A percentile compares a stretch with the other conserved stretches of the same genome.
phyloP scores from a whole-genome alignment of 2,329 filamentous ascomycete species.

The Hymenoscyphus fraxineus region DNA sequence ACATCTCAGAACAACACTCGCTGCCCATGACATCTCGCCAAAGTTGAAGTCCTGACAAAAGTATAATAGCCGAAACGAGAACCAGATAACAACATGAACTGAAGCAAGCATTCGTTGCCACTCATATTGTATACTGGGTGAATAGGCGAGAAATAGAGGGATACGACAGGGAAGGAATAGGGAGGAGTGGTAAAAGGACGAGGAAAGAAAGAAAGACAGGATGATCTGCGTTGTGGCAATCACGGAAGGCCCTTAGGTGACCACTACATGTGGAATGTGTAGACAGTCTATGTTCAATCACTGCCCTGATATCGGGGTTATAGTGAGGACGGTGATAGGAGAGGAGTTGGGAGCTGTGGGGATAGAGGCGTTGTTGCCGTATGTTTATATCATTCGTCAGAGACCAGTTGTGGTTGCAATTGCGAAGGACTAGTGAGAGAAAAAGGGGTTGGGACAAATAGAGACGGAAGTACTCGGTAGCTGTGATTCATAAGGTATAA shows the following conservation, averaged over 20 bases:
- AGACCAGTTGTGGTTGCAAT: background rate
- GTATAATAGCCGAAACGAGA: no score
- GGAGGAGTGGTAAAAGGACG: background rate
- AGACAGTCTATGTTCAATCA: conserved; percentile 27
- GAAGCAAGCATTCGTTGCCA: no score
- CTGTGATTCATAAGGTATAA: no score
- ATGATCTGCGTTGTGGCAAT: conserved; percentile 19
- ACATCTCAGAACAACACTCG: no score
- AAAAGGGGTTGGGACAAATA: background rate
- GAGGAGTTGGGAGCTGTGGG: conserved; percentile 14
- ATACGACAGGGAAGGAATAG: no score
- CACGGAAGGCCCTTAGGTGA: conserved; percentile 19
- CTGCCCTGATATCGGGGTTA: conserved; percentile 21
- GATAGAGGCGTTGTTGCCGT: conserved; percentile 21
- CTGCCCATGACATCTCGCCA: no score
- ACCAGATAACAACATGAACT: no score
- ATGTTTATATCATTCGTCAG: conserved; percentile 15
- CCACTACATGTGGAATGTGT: conserved; percentile 26
- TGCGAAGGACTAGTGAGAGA: background rate
- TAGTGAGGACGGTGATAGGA: conserved; percentile 13
- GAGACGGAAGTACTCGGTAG: no score
- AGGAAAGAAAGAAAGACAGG: conserved; percentile 5
- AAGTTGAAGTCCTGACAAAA: no score
- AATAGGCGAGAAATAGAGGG: no score
- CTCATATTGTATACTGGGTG: no score